Conservation (phyloP, 352 stramenopile species). For the Globisporangium spinosum region DNA sequence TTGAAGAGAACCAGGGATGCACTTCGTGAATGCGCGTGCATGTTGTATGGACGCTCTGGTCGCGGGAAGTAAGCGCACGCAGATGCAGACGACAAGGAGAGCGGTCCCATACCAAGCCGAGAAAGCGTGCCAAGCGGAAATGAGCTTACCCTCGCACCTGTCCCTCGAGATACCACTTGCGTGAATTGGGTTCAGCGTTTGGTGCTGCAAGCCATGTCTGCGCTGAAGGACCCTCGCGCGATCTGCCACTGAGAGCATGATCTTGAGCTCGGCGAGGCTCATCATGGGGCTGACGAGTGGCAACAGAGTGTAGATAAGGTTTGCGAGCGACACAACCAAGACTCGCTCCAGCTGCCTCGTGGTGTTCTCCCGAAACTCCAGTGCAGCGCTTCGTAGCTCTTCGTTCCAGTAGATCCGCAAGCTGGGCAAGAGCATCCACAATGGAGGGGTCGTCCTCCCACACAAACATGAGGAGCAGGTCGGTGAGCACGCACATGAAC, state of each 20-base stretch:
- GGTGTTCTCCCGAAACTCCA: neutral
- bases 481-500: neutral
- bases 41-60: neutral
- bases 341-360: neutral
- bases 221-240: neutral
- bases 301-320: neutral
- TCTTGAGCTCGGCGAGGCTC: slow-evolving; percentile 1
- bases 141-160: neutral
- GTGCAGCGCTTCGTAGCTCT: neutral
- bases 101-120: neutral
- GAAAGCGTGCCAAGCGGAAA: neutral
- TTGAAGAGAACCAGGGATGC: neutral
- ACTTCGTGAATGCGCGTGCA: neutral
- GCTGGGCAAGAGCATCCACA: neutral
- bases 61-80: neutral
- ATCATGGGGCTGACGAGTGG: neutral
- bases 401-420: neutral
- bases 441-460: slow-evolving; percentile 1
- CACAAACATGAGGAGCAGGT: slow-evolving; percentile 5
- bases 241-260: neutral
- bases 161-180: neutral
- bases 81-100: neutral
- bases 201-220: neutral
- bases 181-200: neutral
- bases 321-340: neutral